Percentiles rank a stretch among this genome's conserved stretches.
Evolutionary conservation across 352 stramenopile genomes (phyloP).

Genomic region (Phytophthora sp.): DNA sequence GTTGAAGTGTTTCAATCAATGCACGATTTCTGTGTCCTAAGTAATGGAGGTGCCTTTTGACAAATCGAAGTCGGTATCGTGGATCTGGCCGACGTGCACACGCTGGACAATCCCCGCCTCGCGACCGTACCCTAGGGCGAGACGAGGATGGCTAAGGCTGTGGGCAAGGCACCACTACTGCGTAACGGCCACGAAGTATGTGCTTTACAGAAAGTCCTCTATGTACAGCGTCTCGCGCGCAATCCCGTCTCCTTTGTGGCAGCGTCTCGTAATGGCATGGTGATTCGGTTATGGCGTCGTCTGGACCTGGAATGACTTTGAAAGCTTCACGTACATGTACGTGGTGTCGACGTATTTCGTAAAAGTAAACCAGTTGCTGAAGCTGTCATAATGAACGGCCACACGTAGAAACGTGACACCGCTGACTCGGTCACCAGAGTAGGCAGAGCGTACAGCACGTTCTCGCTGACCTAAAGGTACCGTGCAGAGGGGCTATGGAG

Average conservation of each 20-base stretch:
- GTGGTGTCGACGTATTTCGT: too few relatives aligned
- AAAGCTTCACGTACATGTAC: too few relatives aligned
- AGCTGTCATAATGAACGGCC: neutral
- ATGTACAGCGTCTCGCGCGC: slow-evolving; percentile 9
- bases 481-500: neutral
- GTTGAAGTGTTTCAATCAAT: too few relatives aligned
- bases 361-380: too few relatives aligned
- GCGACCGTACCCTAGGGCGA: too few relatives aligned
- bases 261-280: slow-evolving; percentile 4
- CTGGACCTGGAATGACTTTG: too few relatives aligned
- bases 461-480: neutral
- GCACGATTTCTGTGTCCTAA: too few relatives aligned
- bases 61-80: too few relatives aligned
- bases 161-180: neutral
- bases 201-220: slow-evolving; percentile 11
- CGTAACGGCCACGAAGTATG: neutral
- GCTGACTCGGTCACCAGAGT: neutral
- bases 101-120: too few relatives aligned
- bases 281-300: too few relatives aligned
- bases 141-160: neutral
- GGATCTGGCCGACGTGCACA: too few relatives aligned
- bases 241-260: slow-evolving; percentile 14
- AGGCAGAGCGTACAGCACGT: neutral
- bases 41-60: too few relatives aligned
- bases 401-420: neutral